Base-by-base conservation (phyloP, 495 filamentous ascomycete genomes). In the Evernia prunastri region DNA sequence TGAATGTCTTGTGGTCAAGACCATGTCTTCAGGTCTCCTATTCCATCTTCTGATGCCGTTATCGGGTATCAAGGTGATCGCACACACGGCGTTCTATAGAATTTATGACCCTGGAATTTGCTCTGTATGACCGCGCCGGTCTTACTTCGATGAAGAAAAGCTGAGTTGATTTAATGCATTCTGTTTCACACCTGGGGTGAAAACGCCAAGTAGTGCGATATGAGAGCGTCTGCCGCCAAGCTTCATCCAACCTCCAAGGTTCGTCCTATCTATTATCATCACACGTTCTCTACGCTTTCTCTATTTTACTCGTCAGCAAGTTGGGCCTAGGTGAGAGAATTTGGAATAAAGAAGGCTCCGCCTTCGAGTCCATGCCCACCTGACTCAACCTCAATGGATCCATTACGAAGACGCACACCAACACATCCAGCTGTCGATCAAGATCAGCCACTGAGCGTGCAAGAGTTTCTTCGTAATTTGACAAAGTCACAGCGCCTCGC, bases 381-480 rank as follows among this genome's bases (percentile, higher is more conserved):
- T 42, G 17, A 54, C 27, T 23, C 9, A 54, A 25, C 3, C 3
- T 35, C 11, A 4, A 36, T 7, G 27, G 3, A 47, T 11, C 33
- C 18, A 18, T 57, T 59, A 18, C 56, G 35, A 59, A 33, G 1
- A 7, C 25, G 59, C 18, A 51, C 37, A 2, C 45, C 13, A 20
- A 60, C 18, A 9, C 42, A 49, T 36, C 1, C 27, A 13, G 20
- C 45, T 25, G n/a, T 56, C 33, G 39, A 47, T 17, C 25, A 35
- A 40, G 45, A 54, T 27, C 53, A 58, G 18, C 47, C 45, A 4
- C 53, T 60, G 33, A 58, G 33, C 42, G 35, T 67, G 11, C 36
- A 63, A 40, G 65, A 63, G 4, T 63, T 67, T 40, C 60, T 63
- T 23, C 61, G 40, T 27, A 33, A 54, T 15, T 29, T 58, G 25